Base-by-base conservation (phyloP, 2,329 filamentous ascomycete species). In the Epichloe coenophiala region DNA sequence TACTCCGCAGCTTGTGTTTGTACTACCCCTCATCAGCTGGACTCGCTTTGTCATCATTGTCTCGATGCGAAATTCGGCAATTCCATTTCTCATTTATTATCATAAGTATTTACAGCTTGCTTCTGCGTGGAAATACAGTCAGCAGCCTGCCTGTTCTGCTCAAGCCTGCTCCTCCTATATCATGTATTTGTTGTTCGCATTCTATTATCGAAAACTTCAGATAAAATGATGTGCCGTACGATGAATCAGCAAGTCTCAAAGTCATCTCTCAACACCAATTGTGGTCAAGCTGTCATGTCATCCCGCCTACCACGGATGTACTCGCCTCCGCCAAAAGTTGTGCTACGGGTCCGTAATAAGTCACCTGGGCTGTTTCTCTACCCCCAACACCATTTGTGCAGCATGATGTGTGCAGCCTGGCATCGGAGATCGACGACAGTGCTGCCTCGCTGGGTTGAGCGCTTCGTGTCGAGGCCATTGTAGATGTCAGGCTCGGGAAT, bases 271-370 rank as follows among this genome's bases (percentile, higher is more conserved):
- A 19, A 17, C 13, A 39, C 45, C 37, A 33, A n/a, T 6, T 21
- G 6, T 17, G 31, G n/a, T 13, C 41, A 37, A 13, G 17, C 1
- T 45, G 44, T 35, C 13, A 15, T 27, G 15, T n/a, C n/a, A 40
- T 21, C 27, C 37, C 45, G 27, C 31, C 50, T 45, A 40, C 40
- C 41, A 13, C 21, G 13, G 40, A 33, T 48, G 23, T 48, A 17
- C 50, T 51, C 17, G 50, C 35, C 31, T 51, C 31, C 21, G 50
- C 50, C 45, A 51, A 41, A 7, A 51, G 45, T 31, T 51, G 40
- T 39, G 50, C 52, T 17, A 51, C 45, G 38, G n/a, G 49, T 12
- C 41, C 50, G 8, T 8, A 8, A 33, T 41, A 12, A 6, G 48
- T 38, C n/a, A 43, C 45, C 37, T 27, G 33, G 9, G 12, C 8